Evolutionary conservation across 345 rosid species (phyloP).

Genomic region (Limnanthes douglasii): DNA sequence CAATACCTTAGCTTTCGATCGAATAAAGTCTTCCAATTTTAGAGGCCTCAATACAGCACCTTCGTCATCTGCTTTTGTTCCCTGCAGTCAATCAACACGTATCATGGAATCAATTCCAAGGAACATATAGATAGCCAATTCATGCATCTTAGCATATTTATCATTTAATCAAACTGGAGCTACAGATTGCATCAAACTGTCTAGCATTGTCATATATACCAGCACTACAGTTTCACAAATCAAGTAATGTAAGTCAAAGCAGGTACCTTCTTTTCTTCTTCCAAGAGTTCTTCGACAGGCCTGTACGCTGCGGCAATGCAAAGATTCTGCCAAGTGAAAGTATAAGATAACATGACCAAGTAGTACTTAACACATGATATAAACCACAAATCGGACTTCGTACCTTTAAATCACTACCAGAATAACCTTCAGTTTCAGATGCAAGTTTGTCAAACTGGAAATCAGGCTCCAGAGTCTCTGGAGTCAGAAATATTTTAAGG

Average conservation of each 20-base stretch:
- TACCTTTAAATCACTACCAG: slow-evolving; percentile 99
- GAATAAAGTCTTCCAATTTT: slow-evolving; percentile 63
- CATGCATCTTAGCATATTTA: no score
- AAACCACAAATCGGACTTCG: slow-evolving; percentile 1
- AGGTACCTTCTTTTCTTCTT: slow-evolving; percentile 65
- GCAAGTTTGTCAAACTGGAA: slow-evolving; percentile 66
- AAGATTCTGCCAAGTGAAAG: slow-evolving; percentile 48
- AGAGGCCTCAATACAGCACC: slow-evolving; percentile 44
- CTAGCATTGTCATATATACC: no score
- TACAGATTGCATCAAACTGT: no score
- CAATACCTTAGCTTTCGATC: slow-evolving; percentile 76
- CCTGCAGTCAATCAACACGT: no score
- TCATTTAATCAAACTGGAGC: no score
- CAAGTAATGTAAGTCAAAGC: no score
- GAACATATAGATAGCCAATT: no score
- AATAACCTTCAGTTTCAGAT: slow-evolving; percentile 80
- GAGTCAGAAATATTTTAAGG: slow-evolving; percentile 54
- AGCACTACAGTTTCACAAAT: no score
- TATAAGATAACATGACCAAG: slow-evolving; percentile 1
- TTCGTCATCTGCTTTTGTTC: slow-evolving; percentile 14
- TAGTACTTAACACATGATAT: neutral
- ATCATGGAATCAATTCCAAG: no score
- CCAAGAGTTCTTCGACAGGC: slow-evolving; percentile 92
- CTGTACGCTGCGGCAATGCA: slow-evolving; percentile 95
- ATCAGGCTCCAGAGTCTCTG: slow-evolving; percentile 44